These are phyloP conservation scores for Zizania palustris DNA, from an alignment of 202 grass and related monocot genomes.

Conservation along the genomic window DNA sequence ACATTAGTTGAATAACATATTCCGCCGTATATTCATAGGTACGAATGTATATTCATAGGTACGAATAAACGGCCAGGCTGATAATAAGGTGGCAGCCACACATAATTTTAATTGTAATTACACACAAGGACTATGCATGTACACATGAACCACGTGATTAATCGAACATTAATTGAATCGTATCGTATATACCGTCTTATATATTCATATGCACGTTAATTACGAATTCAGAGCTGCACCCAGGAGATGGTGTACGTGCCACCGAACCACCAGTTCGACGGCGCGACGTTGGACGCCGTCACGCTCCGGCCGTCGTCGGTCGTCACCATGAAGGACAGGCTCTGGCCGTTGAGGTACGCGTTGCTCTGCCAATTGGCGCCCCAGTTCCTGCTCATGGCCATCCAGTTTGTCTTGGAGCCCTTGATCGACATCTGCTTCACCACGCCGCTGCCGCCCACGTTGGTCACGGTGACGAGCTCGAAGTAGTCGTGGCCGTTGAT, in stretches of 20 bases:
- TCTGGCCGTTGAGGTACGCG: constrained; percentile 38
- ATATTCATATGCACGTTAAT: not conserved
- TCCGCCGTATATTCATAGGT: too few species aligned
- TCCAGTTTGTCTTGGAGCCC: constrained; percentile 40
- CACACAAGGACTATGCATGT: too few species aligned
- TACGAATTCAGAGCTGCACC: not conserved
- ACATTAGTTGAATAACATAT: too few species aligned
- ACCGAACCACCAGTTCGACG: constrained; percentile 47
- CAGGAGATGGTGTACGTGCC: constrained; percentile 23
- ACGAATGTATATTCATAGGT: too few species aligned
- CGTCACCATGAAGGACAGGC: constrained; percentile 39
- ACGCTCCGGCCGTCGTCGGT: constrained; percentile 36
- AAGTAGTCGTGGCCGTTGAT: constrained; percentile 48
- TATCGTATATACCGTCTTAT: too few species aligned
- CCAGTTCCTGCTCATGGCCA: constrained; percentile 51
- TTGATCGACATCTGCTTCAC: constrained; percentile 41
- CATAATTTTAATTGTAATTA: too few species aligned
- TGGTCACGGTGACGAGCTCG: constrained; percentile 45
- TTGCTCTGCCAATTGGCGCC: constrained; percentile 52
- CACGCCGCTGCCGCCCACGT: constrained; percentile 47
- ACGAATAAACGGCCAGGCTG: too few species aligned
- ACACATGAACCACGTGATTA: too few species aligned
- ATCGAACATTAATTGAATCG: too few species aligned
- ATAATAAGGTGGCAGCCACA: too few species aligned
- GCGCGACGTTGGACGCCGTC: constrained; percentile 43